Base-by-base conservation (phyloP, 2,329 filamentous ascomycete species). In the Diaporthe australafricana region DNA sequence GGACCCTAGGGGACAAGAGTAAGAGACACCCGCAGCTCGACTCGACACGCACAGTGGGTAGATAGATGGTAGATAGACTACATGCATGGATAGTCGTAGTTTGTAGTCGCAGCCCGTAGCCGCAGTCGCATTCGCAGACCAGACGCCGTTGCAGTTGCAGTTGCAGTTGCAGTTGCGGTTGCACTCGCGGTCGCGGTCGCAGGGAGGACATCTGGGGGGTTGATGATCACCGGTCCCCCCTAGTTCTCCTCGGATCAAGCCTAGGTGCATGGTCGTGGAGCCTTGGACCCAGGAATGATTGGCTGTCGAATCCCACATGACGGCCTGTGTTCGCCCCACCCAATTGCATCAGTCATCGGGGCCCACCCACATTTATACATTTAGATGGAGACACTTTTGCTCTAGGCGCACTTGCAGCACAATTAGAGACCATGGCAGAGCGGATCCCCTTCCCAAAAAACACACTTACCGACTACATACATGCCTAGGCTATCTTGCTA, bases 221-320 rank as follows among this genome's bases (percentile, higher is more conserved):
- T 63, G 60, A 35, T 48, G 60, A 63, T 63, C 60, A 65, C 60
- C 45, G 60, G 60, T 65, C 32, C 60, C 53, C 45, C 42, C 25
- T 67, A 55, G 63, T 67, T 22, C 63, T 5, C 67, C 57, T 70
- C 67, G 67, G 66, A 70, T 67, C 48, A 17, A 70, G 71, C 57
- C 57, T 62, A 72, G 67, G 68, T 68, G 62, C 38, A 60, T 69
- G n/a, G 22, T 50, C 40, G 68, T 68, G 48, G 52, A 50, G 71
- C 48, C 42, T 45, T 38, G 68, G 22, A 9, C 25, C 11, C 9
- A 5, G 12, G 25, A n/a, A 17, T 71, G 68, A 73, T 73, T 73
- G 71, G 71, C 52, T 32, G 17, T 20, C 9, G 11, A 3, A 32
- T 67, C 71, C 71, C 71, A 73, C 71, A 73, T 73, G 71, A 73